Conservation (phyloP, 83 land plant genomes). For the Picea abies region DNA sequence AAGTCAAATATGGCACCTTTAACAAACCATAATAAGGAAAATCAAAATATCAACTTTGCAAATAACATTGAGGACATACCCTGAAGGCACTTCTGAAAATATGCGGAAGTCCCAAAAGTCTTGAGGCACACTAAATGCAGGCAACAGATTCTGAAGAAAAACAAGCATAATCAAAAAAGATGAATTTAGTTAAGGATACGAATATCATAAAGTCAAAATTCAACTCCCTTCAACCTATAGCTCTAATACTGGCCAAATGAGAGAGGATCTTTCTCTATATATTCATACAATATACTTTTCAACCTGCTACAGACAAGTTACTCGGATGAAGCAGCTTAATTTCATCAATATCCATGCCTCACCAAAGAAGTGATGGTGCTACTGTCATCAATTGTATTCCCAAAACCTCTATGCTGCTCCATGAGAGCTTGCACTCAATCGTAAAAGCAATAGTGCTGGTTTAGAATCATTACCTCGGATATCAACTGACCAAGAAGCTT, state of each 20-base stretch:
- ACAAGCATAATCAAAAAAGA: neutral
- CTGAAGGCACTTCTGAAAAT: constrained; percentile 16
- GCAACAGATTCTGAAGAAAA: constrained; percentile 41
- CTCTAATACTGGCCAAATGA: neutral
- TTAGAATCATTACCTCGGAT: constrained; percentile 29
- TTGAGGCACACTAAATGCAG: constrained; percentile 38
- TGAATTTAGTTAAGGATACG: neutral
- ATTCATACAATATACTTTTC: neutral
- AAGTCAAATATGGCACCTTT: too few species aligned
- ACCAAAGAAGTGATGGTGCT: neutral
- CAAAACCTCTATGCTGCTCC: neutral
- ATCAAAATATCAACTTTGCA: neutral
- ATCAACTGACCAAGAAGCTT: constrained; percentile 50
- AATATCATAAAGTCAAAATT: neutral
- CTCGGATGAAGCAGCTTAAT: neutral
- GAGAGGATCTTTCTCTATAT: neutral
- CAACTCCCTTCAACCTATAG: too few species aligned
- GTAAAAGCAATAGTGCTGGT: neutral
- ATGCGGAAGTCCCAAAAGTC: constrained; percentile 59
- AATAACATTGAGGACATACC: constrained; percentile 1
- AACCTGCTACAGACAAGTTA: neutral
- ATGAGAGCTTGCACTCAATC: neutral
- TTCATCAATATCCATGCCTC: neutral
- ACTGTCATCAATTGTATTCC: neutral
- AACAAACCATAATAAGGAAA: neutral